phyloP scores from a whole-genome alignment of 345 rosid genomes.

The Salix caprea region DNA sequence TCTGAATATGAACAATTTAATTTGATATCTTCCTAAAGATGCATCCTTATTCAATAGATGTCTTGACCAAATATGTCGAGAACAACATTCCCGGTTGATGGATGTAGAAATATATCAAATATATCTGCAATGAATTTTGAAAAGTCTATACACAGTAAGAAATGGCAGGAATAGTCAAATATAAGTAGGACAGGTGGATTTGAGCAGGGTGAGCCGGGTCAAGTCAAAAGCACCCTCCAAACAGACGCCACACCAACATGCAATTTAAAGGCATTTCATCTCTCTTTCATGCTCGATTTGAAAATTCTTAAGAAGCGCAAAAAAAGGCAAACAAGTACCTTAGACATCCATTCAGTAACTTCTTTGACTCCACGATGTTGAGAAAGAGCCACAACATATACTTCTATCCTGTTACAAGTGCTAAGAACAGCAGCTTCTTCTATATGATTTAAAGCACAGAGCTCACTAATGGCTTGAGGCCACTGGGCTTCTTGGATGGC shows the following conservation, averaged over 20 bases:
- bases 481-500: slow-evolving; percentile 26
- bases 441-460: slow-evolving; percentile 21
- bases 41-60: neutral
- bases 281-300: neutral
- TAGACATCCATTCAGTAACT: slow-evolving; percentile 32
- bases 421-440: slow-evolving; percentile 27
- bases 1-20: neutral
- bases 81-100: neutral
- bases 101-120: neutral
- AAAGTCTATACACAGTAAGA: neutral
- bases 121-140: neutral
- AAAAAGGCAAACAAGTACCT: slow-evolving; percentile 7
- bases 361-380: slow-evolving; percentile 28
- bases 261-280: neutral
- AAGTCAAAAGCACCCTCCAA: neutral
- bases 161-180: neutral
- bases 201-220: neutral
- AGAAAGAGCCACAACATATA: slow-evolving; percentile 25
- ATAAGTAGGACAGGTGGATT: neutral
- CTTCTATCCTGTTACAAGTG: slow-evolving; percentile 26
- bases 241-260: neutral
- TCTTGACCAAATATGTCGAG: neutral
- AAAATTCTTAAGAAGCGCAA: slow-evolving; percentile 1
- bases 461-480: slow-evolving; percentile 21
- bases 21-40: neutral